Conservation (phyloP, 805 yeast species). For the Ascoidea tarda region DNA sequence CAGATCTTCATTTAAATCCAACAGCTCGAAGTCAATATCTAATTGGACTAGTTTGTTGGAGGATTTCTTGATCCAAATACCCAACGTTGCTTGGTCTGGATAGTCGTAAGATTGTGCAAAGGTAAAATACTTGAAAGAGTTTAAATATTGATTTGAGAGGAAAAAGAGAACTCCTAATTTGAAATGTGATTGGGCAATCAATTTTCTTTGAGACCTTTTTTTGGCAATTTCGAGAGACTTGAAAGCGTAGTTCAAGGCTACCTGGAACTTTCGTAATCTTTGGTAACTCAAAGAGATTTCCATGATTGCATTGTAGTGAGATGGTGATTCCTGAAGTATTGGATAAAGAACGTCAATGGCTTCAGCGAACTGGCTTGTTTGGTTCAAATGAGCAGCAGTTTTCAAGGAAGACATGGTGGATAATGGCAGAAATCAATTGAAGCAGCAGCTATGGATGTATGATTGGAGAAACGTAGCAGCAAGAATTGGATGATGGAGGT, state of each 20-base stretch:
- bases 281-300: slow-evolving; percentile 36
- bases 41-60: slow-evolving; percentile 2
- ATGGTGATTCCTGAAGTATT: slow-evolving; percentile 28
- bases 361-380: slow-evolving; percentile 25
- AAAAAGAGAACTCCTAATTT: slow-evolving; percentile 34
- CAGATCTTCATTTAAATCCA: background rate
- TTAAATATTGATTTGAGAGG: slow-evolving; percentile 24
- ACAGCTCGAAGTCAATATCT: background rate
- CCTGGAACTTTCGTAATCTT: slow-evolving; percentile 30
- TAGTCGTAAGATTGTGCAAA: slow-evolving; percentile 28
- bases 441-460: no score
- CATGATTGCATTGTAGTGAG: slow-evolving; percentile 30
- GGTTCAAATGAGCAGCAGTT: slow-evolving; percentile 31
- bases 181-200: slow-evolving; percentile 33
- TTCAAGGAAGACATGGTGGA: slow-evolving; percentile 22
- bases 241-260: slow-evolving; percentile 30
- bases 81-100: slow-evolving; percentile 27
- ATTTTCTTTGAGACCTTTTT: slow-evolving; percentile 28
- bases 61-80: slow-evolving; percentile 25
- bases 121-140: slow-evolving; percentile 27
- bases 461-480: no score
- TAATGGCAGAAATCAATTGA: no score
- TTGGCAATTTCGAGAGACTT: slow-evolving; percentile 32
- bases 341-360: slow-evolving; percentile 28
- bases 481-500: no score